phyloP scores from a whole-genome alignment of 805 yeast genomes.

The Yarrowia divulgata region DNA sequence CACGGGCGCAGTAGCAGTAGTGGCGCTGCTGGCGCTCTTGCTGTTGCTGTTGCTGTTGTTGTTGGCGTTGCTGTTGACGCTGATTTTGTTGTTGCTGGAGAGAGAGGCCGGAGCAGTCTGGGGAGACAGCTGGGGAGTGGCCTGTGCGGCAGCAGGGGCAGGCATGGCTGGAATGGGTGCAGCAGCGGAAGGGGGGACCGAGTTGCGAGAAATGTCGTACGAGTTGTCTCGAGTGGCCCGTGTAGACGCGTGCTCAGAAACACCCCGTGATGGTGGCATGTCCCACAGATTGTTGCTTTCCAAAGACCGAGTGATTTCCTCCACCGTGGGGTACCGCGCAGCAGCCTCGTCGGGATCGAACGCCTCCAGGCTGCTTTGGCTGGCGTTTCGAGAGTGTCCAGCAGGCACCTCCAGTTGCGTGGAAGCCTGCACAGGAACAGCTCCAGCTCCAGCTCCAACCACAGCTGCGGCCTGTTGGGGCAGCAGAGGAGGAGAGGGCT shows the following conservation, averaged over 20 bases:
- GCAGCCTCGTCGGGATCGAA: slow-evolving; percentile 44
- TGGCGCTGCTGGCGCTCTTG: not conserved
- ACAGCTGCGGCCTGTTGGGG: slow-evolving; percentile 16
- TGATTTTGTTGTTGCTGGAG: not conserved
- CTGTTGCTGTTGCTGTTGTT: not conserved
- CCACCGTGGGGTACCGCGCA: slow-evolving; percentile 50
- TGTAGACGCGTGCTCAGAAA: slow-evolving; percentile 14
- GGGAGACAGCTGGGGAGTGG: slow-evolving; percentile 13
- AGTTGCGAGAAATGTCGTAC: slow-evolving; percentile 30
- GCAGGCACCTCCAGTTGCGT: slow-evolving; percentile 16
- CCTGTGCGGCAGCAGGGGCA: slow-evolving; percentile 7
- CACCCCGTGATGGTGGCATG: slow-evolving; percentile 36
- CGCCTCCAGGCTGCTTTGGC: slow-evolving; percentile 32
- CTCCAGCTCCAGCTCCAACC: slow-evolving; percentile 4
- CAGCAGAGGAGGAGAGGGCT: slow-evolving; percentile 20
- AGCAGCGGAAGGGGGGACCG: slow-evolving; percentile 5
- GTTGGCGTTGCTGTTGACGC: not conserved
- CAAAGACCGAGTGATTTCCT: slow-evolving; percentile 46
- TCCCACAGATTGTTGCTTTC: slow-evolving; percentile 41
- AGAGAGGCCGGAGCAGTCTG: slow-evolving; percentile 13
- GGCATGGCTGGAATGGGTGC: slow-evolving; percentile 21
- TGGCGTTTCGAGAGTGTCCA: slow-evolving; percentile 21
- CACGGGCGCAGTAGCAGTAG: slow-evolving; percentile 1
- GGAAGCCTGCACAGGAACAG: slow-evolving; percentile 22
- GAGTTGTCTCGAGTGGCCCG: slow-evolving; percentile 31